Evolutionary conservation across 257 asterid species (phyloP).

Genomic region (Anisodus acutangulus): DNA sequence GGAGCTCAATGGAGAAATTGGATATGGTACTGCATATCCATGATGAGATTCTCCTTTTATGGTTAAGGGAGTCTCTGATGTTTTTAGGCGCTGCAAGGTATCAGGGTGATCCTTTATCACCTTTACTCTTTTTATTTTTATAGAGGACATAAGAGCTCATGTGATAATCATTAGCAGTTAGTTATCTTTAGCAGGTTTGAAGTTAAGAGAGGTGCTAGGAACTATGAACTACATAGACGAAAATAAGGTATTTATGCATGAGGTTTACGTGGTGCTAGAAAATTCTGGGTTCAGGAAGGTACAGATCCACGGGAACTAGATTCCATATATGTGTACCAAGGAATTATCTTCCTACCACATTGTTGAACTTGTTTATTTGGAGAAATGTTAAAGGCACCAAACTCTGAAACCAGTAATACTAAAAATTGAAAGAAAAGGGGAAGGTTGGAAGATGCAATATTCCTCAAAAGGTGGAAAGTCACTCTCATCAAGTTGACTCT

Average conservation of each 20-base stretch:
- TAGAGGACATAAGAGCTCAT: background rate
- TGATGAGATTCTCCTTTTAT: background rate
- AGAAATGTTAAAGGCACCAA: slow-evolving; percentile 12
- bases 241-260: background rate
- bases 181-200: background rate
- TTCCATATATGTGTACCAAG: background rate
- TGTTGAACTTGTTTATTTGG: background rate
- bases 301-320: background rate
- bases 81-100: background rate
- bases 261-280: background rate
- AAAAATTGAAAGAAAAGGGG: background rate
- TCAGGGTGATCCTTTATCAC: background rate
- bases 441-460: background rate
- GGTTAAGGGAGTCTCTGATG: background rate
- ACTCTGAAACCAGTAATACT: background rate
- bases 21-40: background rate
- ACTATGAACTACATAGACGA: background rate
- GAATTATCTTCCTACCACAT: background rate
- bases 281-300: slow-evolving; percentile 1
- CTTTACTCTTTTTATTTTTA: background rate
- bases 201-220: background rate
- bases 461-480: background rate
- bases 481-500: background rate
- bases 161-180: background rate
- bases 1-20: background rate